Percentiles rank a stretch among this genome's conserved stretches.
phyloP scores from a whole-genome alignment of 1,139 yeast species.

The Groenewaldozyma sp. region DNA sequence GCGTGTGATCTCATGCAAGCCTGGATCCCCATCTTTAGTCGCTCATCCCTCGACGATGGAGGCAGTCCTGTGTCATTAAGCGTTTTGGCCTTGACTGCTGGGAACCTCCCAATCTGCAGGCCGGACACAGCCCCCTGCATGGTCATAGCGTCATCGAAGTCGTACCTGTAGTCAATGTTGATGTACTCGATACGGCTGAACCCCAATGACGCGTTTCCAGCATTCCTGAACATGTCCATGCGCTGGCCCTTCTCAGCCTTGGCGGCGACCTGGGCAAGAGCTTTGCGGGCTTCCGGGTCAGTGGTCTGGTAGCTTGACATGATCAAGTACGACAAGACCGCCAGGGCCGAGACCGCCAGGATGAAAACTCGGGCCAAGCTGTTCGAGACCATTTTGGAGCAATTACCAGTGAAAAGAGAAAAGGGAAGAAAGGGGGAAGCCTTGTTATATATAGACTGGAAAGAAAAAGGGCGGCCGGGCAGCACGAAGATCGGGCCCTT shows the following conservation, averaged over 20 bases:
- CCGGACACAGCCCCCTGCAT: slow-evolving; percentile 4
- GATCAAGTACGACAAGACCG: too few relatives aligned
- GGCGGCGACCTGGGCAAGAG: too few relatives aligned
- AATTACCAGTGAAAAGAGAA: too few relatives aligned
- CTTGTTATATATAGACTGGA: too few relatives aligned
- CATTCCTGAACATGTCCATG: neutral
- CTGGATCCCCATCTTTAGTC: neutral
- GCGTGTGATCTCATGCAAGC: slow-evolving; percentile 13
- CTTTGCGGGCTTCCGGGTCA: neutral
- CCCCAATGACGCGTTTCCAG: slow-evolving; percentile 4
- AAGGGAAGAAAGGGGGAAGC: too few relatives aligned
- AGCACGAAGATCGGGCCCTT: too few relatives aligned
- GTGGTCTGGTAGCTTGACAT: too few relatives aligned
- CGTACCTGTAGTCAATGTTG: slow-evolving; percentile 2
- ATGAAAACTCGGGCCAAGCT: too few relatives aligned
- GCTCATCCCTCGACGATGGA: neutral
- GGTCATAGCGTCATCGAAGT: slow-evolving; percentile 3
- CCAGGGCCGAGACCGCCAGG: too few relatives aligned
- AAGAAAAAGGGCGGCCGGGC: too few relatives aligned
- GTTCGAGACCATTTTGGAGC: too few relatives aligned
- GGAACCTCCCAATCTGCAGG: neutral
- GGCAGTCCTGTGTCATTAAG: slow-evolving; percentile 2
- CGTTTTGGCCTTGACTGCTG: neutral
- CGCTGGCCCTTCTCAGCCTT: neutral
- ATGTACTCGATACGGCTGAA: neutral